Evolutionary conservation across 768 basidiomycete species (phyloP).

Genomic region (Leccinum imitatum): DNA sequence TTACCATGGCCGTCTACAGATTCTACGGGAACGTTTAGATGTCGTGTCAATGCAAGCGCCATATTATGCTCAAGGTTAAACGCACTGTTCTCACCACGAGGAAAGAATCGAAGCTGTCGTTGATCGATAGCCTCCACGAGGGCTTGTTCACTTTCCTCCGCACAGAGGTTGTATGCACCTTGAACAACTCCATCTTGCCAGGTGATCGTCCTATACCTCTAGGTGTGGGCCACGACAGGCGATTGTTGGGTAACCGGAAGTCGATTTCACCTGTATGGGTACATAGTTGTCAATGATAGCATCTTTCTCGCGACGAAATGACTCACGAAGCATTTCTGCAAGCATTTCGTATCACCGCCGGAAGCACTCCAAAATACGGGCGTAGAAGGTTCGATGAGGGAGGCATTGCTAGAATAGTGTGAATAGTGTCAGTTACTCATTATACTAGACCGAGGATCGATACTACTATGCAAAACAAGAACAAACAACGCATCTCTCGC

Average conservation of each 20-base stretch:
- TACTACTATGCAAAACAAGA: no score
- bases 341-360: not conserved
- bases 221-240: not conserved
- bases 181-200: not conserved
- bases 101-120: not conserved
- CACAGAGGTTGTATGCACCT: not conserved
- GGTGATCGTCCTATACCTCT: not conserved
- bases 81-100: not conserved
- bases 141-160: not conserved
- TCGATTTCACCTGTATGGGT: not conserved
- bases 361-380: not conserved
- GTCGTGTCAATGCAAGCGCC: not conserved
- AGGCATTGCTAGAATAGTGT: not conserved
- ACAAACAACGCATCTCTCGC: no score
- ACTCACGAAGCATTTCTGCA: conserved; percentile 10
- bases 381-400: not conserved
- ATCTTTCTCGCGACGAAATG: not conserved
- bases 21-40: not conserved
- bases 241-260: not conserved
- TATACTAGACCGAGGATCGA: no score
- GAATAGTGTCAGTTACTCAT: not conserved
- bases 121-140: not conserved
- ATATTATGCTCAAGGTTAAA: not conserved
- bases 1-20: not conserved
- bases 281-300: not conserved